Percentiles rank a stretch among this genome's conserved stretches.
Evolutionary conservation across 306 rosid genomes (phyloP).

Genomic region (Medicago truncatula): DNA sequence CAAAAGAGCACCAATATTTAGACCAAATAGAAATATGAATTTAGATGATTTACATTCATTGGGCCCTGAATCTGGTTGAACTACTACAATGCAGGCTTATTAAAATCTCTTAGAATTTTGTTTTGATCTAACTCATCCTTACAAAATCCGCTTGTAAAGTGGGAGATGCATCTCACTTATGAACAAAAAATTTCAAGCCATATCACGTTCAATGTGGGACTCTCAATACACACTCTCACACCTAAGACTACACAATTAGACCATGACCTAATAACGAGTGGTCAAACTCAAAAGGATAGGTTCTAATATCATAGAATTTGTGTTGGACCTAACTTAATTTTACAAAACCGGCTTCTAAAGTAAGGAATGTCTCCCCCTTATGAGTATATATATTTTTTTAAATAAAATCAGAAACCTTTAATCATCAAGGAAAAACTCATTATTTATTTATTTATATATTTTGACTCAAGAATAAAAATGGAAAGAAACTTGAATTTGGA

Average conservation of each 20-base stretch:
- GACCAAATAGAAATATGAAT: constrained; percentile 25
- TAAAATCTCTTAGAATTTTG: not conserved
- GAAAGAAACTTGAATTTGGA: no score
- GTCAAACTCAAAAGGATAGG: not conserved
- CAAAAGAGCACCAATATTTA: not conserved
- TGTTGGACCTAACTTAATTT: not conserved
- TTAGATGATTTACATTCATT: constrained; percentile 23
- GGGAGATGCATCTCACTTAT: not conserved
- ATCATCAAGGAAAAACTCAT: not conserved
- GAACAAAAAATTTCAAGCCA: not conserved
- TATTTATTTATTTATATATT: no score
- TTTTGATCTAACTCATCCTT: not conserved
- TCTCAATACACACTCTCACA: not conserved
- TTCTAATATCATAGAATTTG: not conserved
- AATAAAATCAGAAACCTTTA: not conserved
- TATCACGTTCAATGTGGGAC: not conserved
- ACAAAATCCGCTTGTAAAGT: not conserved
- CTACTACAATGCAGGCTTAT: constrained; percentile 12
- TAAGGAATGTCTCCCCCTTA: not conserved
- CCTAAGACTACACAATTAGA: not conserved
- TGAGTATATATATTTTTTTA: not conserved
- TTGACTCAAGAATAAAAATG: not conserved
- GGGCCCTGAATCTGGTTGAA: not conserved
- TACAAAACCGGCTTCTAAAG: not conserved
- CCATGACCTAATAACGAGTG: not conserved